Base-by-base conservation (phyloP, 2,329 filamentous ascomycete species). In the Lecanoromycetidae sp. region DNA sequence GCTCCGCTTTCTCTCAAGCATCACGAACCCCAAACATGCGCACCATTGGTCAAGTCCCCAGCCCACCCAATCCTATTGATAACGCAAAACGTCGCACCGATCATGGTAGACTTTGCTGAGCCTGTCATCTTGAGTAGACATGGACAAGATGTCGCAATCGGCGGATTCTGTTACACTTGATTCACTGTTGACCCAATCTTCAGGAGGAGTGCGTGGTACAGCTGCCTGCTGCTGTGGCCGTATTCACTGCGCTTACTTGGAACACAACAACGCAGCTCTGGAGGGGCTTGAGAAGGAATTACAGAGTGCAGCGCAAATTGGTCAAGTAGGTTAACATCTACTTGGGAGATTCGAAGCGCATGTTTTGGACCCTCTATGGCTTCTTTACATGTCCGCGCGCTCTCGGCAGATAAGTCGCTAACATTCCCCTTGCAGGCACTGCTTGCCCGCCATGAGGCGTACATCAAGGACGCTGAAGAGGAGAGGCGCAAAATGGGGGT, bases 401-500 rank as follows among this genome's bases (percentile, higher is more conserved):
- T 19, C 25, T 30, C 15, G 8, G 17, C 19, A 20, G 34, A 42
- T 7, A 70, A 72, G 55, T 74, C 74, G 68, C 83, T 93, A 67
- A 93, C 79, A 44, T 84, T 78, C 66, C 70, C 75, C 45, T 66
- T 82, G 50, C 80, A 96, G 91, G 87, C 87, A 51, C 74, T 98
- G 48, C 78, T 98, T 34, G 79, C 83, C 54, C 83, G 90, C 58
- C 88, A 98, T 75, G 88, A 96, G 71, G 80, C 84, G 50, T 95
- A 94, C 66, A 90, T 95, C 74, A 82, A 82, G 56, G 87, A 94
- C 63, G 87, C 88, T 50, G 87, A 94, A 70, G 79, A 80, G 57
- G 87, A 95, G 62, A 84, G 88, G 51, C 69, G 73, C 52, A 77
- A 81, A 52, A 79, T 95, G 66, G 74, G 77, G 36, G 65, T 70